A percentile compares a stretch with the other conserved stretches of the same genome.
Conservation (phyloP, 805 yeast genomes). For the Cyberlindnera subsufficiens region DNA sequence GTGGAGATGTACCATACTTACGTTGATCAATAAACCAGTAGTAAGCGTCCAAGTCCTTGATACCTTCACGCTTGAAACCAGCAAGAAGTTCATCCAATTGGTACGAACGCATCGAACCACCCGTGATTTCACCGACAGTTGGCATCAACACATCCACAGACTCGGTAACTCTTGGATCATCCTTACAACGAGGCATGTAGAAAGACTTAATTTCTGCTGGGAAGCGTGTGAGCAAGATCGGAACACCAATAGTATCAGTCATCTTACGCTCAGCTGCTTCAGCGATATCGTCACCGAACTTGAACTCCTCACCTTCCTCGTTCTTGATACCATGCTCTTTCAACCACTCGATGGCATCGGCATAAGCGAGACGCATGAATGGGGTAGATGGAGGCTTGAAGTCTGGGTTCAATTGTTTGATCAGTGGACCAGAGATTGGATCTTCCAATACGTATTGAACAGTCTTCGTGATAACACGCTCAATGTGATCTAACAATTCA, state of each 20-base stretch:
- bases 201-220: constrained; percentile 96
- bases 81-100: constrained; percentile 76
- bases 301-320: constrained; percentile 90
- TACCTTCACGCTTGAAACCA: constrained; percentile 90
- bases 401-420: constrained; percentile 87
- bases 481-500: constrained; percentile 81
- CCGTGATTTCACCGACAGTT: constrained; percentile 97
- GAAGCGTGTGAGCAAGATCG: constrained; percentile 88
- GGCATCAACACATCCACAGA: constrained; percentile 99
- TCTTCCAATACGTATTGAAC: constrained; percentile 79
- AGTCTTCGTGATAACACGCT: constrained; percentile 62
- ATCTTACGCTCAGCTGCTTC: constrained; percentile 99
- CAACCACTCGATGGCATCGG: constrained; percentile 91
- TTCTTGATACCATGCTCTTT: constrained; percentile 90
- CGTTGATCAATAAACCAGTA: constrained; percentile 97
- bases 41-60: constrained; percentile 66
- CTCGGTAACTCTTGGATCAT: constrained; percentile 93
- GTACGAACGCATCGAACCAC: constrained; percentile 97
- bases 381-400: constrained; percentile 81
- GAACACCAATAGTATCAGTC: constrained; percentile 92
- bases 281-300: constrained; percentile 98
- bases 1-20: constrained; percentile 96
- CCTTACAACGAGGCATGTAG: constrained; percentile 91
- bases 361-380: constrained; percentile 86
- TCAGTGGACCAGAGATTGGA: constrained; percentile 86